Evolutionary conservation across 116 monocot species (phyloP).

Genomic region (Zostera marina): DNA sequence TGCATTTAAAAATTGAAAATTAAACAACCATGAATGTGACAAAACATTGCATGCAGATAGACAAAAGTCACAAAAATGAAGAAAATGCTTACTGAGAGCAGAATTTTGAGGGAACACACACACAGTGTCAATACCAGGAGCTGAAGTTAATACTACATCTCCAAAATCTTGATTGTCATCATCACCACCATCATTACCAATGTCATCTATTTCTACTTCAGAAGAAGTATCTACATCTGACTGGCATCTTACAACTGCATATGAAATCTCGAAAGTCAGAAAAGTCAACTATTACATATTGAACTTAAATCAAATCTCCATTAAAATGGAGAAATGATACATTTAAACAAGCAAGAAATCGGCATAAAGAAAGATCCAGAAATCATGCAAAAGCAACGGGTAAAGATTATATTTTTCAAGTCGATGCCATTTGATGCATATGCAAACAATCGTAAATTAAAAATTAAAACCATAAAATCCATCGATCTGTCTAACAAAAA

Average conservation of each 20-base stretch:
- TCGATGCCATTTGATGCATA: too few relatives aligned
- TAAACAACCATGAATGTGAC: neutral
- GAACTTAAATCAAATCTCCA: neutral
- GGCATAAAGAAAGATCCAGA: too few relatives aligned
- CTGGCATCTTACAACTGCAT: conserved; percentile 51
- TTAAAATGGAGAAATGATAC: neutral
- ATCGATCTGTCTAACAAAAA: too few relatives aligned
- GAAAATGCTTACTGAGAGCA: conserved; percentile 32
- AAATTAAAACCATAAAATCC: too few relatives aligned
- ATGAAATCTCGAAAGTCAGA: neutral
- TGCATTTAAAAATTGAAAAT: conserved; percentile 23
- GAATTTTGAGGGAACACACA: conserved; percentile 87
- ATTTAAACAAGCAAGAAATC: neutral
- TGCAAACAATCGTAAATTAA: too few relatives aligned
- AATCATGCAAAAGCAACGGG: too few relatives aligned
- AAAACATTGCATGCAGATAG: neutral
- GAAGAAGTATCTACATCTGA: conserved; percentile 10
- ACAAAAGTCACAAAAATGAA: neutral
- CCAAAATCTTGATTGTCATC: conserved; percentile 55
- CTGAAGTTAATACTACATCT: conserved; percentile 54
- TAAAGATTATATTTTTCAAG: too few relatives aligned
- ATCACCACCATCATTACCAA: conserved; percentile 85
- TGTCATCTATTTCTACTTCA: conserved; percentile 56
- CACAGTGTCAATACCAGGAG: conserved; percentile 71
- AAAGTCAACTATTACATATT: neutral